Evolutionary conservation across 1,139 yeast species (phyloP), one percentile per base, ranked within the genome.

Genomic region (Nakaseomyces nivariensis): DNA sequence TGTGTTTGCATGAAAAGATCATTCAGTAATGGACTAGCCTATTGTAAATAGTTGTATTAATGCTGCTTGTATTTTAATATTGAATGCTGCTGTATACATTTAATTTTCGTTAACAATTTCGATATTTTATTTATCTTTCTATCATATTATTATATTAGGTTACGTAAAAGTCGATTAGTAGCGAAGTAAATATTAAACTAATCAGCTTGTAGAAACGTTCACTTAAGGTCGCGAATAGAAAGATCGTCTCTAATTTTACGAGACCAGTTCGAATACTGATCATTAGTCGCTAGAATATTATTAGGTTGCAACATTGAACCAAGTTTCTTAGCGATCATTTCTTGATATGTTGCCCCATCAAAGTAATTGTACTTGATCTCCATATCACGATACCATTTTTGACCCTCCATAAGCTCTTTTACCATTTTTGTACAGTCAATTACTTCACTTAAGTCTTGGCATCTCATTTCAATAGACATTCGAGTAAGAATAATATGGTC

Each of bases 351-450:
- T 3, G 53, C 56, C 9, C 67, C 67, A 46, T 60, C 61, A 45
- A 58, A 64, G 48, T 58, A 60, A 34, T 58, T 56, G 48, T 67
- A 57, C 47, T 62, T 52, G 4, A 58, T 62, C 56, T 78, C 81
- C 26, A 80, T 56, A 17, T 73, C 68, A 45, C 70, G 64, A 50
- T 60, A 69, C 89, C 89, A 82, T 33, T 74, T 70, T 53, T 77
- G 79, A 48, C 75, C 76, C 44, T 72, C 72, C 46, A 82, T 70
- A 54, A 81, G 67, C 47, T 74, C 78, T 46, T 74, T 76, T 1
- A 80, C 77, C 24, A 81, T 66, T 17, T 71, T 74, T 26, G 77
- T 69, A 75, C 84, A 79, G 33, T 74, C 70, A 26, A 70, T 64
- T 54, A 82, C 66, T 45, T 77, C 79, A 50, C 71, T 66, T 48